Evolutionary conservation across 2,329 filamentous ascomycete genomes (phyloP).

Genomic region (Fusarium pseudonygamai): DNA sequence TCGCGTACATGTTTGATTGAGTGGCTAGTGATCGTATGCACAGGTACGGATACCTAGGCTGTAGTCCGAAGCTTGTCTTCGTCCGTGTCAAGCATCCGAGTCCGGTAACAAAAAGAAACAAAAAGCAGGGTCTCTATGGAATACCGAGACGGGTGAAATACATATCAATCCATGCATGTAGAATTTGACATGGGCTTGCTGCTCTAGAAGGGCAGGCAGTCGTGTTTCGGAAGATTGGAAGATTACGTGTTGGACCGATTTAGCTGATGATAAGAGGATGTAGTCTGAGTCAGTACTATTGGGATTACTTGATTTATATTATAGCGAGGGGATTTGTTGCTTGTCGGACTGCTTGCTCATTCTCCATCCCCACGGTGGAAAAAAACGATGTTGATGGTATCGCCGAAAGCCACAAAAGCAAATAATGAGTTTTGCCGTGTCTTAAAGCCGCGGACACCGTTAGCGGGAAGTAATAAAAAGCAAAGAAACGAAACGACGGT

Average conservation of each 20-base stretch:
- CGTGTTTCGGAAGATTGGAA: slow-evolving; percentile 40
- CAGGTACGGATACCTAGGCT: not conserved
- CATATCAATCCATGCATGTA: slow-evolving; percentile 13
- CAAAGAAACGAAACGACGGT: not conserved
- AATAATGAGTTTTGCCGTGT: not conserved
- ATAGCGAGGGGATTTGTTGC: not conserved
- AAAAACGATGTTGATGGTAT: not conserved
- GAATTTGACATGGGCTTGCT: slow-evolving; percentile 15
- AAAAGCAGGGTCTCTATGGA: slow-evolving; percentile 31
- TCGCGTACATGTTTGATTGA: not conserved
- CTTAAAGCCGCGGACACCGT: not conserved
- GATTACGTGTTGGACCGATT: slow-evolving; percentile 36
- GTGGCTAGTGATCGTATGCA: slow-evolving; percentile 2
- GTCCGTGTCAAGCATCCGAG: slow-evolving; percentile 6
- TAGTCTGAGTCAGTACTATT: not conserved
- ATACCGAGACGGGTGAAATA: slow-evolving; percentile 25
- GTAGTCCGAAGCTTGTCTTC: slow-evolving; percentile 18
- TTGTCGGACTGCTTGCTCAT: not conserved
- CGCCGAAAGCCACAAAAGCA: not conserved
- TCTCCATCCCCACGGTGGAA: not conserved
- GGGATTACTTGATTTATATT: slow-evolving; percentile 15
- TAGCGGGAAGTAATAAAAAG: slow-evolving; percentile 13
- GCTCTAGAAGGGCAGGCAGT: slow-evolving; percentile 33
- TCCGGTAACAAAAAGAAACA: not conserved
- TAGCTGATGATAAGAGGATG: slow-evolving; percentile 29